phyloP scores from a whole-genome alignment of 2,329 filamentous ascomycete genomes.

The Amphichorda felina region DNA sequence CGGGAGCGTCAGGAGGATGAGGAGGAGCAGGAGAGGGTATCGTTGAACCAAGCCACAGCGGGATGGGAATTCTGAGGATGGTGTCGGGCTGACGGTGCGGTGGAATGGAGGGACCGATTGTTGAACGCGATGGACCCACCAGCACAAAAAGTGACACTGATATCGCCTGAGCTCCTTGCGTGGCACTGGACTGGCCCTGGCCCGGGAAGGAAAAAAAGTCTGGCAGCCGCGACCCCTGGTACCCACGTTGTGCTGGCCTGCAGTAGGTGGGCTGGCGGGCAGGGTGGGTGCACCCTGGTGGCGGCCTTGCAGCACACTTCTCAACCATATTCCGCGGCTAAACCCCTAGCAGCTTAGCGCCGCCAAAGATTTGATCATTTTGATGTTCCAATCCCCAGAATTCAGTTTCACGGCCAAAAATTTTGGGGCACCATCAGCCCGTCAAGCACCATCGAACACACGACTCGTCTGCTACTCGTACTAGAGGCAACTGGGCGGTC shows the following conservation, averaged over 20 bases:
- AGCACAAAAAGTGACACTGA: background rate
- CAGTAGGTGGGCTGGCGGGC: background rate
- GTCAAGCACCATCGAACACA: too few relatives aligned
- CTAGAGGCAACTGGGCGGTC: too few relatives aligned
- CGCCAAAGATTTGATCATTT: background rate
- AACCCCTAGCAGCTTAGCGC: background rate
- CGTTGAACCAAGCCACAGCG: background rate
- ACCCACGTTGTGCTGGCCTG: background rate
- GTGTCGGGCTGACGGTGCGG: background rate
- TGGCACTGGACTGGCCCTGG: too few relatives aligned
- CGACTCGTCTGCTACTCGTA: too few relatives aligned
- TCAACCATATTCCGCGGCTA: slow-evolving; percentile 5
- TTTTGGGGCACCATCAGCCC: slow-evolving; percentile 6
- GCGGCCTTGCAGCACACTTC: slow-evolving; percentile 1
- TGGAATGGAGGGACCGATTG: slow-evolving; percentile 1
- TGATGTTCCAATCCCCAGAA: slow-evolving; percentile 4
- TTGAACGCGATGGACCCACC: slow-evolving; percentile 1
- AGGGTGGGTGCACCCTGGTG: background rate
- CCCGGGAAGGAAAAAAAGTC: too few relatives aligned
- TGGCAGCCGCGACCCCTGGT: background rate
- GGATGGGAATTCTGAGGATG: background rate
- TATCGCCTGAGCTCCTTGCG: too few relatives aligned
- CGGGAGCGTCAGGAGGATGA: background rate
- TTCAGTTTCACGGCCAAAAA: background rate
- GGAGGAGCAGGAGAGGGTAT: background rate